A percentile compares a stretch with the other conserved stretches of the same genome.
Conservation (phyloP, 805 yeast species). For the Yamadazyma kitorensis region DNA sequence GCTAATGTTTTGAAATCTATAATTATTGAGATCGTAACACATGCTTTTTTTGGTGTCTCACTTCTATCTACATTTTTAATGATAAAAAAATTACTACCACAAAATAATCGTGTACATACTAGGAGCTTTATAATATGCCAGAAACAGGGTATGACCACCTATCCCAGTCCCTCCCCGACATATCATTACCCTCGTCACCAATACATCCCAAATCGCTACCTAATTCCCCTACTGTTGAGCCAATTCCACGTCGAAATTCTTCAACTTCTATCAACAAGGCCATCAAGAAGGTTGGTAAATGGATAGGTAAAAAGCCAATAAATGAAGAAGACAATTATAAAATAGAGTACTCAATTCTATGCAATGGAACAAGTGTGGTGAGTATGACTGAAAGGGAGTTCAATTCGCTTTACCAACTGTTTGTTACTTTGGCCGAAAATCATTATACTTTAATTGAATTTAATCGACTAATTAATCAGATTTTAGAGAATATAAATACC, state of each 20-base stretch:
- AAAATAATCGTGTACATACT: too few relatives aligned
- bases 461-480: slow-evolving; percentile 38
- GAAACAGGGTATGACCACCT: too few relatives aligned
- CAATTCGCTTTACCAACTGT: not conserved
- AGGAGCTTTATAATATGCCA: too few relatives aligned
- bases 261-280: slow-evolving; percentile 1
- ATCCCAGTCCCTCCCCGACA: too few relatives aligned
- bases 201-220: too few relatives aligned
- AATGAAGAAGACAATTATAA: slow-evolving; percentile 15
- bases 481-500: slow-evolving; percentile 32
- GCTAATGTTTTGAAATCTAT: too few relatives aligned
- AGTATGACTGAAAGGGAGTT: slow-evolving; percentile 6
- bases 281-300: slow-evolving; percentile 6
- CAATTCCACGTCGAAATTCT: slow-evolving; percentile 7
- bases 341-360: slow-evolving; percentile 37
- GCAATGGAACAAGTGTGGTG: not conserved
- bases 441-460: slow-evolving; percentile 24
- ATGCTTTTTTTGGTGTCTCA: too few relatives aligned
- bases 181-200: too few relatives aligned
- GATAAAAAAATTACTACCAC: too few relatives aligned
- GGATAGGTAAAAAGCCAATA: slow-evolving; percentile 3
- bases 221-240: too few relatives aligned
- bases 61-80: too few relatives aligned
- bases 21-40: too few relatives aligned
- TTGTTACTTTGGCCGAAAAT: not conserved